Percentiles rank a stretch among this genome's conserved stretches.
Evolutionary conservation across 805 yeast species (phyloP).

Genomic region (Maudiozyma saulgeensis): DNA sequence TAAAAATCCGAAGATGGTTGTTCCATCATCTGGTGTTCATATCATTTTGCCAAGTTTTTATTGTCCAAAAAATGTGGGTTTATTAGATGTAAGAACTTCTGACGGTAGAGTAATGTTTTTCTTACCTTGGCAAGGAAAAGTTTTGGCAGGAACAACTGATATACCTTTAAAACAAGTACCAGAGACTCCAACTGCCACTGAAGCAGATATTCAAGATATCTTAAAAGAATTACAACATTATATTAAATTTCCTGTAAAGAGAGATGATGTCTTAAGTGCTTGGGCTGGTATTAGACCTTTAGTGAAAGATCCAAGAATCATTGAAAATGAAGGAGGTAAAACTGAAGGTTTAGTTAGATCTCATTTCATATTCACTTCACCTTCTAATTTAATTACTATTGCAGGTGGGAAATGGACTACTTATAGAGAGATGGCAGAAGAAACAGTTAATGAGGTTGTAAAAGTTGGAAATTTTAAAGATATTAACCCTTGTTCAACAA

Average conservation of each 20-base stretch:
- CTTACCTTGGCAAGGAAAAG: constrained; percentile 96
- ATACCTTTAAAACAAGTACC: constrained; percentile 67
- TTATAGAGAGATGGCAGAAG: constrained; percentile 95
- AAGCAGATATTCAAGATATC: constrained; percentile 81
- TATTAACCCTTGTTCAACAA: constrained; percentile 35
- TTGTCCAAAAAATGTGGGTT: constrained; percentile 79
- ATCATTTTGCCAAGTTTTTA: constrained; percentile 85
- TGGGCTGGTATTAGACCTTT: constrained; percentile 97
- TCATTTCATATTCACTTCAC: constrained; percentile 67
- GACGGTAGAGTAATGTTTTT: constrained; percentile 97
- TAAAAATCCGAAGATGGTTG: constrained; percentile 64
- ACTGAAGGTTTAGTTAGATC: constrained; percentile 89
- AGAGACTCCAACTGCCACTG: constrained; percentile 72
- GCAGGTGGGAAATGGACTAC: constrained; percentile 99
- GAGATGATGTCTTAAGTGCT: constrained; percentile 87
- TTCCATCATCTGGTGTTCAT: constrained; percentile 92
- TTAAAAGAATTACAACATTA: constrained; percentile 82
- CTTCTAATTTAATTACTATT: constrained; percentile 72
- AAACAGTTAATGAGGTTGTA: constrained; percentile 70
- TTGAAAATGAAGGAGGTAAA: constrained; percentile 33
- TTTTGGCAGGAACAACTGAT: constrained; percentile 94
- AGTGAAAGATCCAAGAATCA: constrained; percentile 65
- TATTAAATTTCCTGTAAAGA: constrained; percentile 75
- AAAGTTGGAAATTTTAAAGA: constrained; percentile 33
- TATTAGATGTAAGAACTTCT: constrained; percentile 82